phyloP scores from a whole-genome alignment of 139 green algal species.

The Tetratostichococcus sp. region DNA sequence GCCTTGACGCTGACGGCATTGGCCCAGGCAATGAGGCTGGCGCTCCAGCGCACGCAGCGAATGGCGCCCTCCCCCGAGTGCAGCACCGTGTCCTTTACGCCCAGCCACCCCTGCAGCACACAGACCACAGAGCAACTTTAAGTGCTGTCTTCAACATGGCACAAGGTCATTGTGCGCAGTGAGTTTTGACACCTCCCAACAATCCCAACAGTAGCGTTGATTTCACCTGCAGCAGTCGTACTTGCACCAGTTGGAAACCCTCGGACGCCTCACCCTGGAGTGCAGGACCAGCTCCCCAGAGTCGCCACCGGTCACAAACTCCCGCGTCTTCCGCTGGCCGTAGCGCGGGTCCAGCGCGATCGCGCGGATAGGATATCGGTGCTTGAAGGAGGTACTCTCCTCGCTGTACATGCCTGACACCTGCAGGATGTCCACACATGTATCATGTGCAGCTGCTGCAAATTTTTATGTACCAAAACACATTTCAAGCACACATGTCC shows the following conservation, averaged over 20 bases:
- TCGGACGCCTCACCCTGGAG: conserved; percentile 44
- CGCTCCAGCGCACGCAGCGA: conserved; percentile 59
- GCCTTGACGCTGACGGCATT: conserved; percentile 65
- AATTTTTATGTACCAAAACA: not conserved
- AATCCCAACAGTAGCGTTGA: no score
- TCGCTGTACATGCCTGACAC: conserved; percentile 67
- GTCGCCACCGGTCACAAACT: conserved; percentile 72
- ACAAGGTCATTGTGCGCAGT: not conserved
- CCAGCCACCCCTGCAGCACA: conserved; percentile 79
- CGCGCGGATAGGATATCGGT: conserved; percentile 47
- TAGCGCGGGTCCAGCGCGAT: conserved; percentile 85
- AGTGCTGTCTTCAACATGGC: no score
- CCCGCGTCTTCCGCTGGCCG: conserved; percentile 51
- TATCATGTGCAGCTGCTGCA: not conserved
- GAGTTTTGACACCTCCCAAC: not conserved
- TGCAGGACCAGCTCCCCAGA: conserved; percentile 68
- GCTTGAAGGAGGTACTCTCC: conserved; percentile 42
- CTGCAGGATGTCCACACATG: conserved; percentile 8
- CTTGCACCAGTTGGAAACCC: not conserved
- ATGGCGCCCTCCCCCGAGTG: conserved; percentile 68
- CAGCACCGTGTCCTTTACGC: conserved; percentile 66
- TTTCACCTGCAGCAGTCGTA: not conserved
- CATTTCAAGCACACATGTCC: not conserved
- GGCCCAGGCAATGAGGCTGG: conserved; percentile 81
- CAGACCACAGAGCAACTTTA: no score